These are phyloP conservation scores for Selaginella moellendorffii DNA, from an alignment of 75 land plant genomes.

Conservation along the genomic window DNA sequence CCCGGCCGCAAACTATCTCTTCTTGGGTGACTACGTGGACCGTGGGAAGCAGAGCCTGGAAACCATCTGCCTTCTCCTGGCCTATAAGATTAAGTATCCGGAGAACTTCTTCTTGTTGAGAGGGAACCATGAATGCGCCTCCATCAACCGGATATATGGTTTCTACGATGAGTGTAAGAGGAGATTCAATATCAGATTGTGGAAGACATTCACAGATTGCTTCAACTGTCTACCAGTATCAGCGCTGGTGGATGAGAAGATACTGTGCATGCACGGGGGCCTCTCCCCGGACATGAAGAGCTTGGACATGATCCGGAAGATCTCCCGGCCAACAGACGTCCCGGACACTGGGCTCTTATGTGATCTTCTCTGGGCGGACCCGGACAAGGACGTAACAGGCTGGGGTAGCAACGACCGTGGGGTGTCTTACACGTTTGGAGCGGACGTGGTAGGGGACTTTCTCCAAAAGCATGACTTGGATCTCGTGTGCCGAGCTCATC, in stretches of 20 bases:
- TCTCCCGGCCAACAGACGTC: conserved; percentile 57
- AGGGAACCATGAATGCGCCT: conserved; percentile 75
- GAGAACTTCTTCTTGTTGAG: conserved; percentile 61
- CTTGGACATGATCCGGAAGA: conserved; percentile 44
- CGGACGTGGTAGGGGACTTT: conserved; percentile 58
- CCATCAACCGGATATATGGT: conserved; percentile 68
- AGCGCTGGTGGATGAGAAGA: conserved; percentile 72
- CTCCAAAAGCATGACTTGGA: conserved; percentile 59
- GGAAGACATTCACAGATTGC: conserved; percentile 69
- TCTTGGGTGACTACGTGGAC: conserved; percentile 63
- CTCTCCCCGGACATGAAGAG: conserved; percentile 58
- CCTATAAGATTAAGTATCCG: conserved; percentile 67
- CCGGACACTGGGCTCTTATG: conserved; percentile 68
- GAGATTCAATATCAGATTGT: conserved; percentile 68
- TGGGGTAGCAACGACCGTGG: conserved; percentile 86
- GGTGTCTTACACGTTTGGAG: conserved; percentile 67
- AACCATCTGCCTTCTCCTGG: conserved; percentile 63
- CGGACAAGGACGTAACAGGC: conserved; percentile 52
- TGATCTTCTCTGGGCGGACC: conserved; percentile 79
- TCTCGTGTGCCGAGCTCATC: conserved; percentile 83
- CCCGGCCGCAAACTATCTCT: conserved; percentile 57
- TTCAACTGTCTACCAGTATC: conserved; percentile 81
- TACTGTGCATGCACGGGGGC: conserved; percentile 87
- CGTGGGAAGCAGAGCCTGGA: conserved; percentile 60
- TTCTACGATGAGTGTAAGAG: conserved; percentile 82